Evolutionary conservation across 2,329 filamentous ascomycete species (phyloP), one percentile per base, ranked within the genome.

Genomic region (Phialemonium atrogriseum): DNA sequence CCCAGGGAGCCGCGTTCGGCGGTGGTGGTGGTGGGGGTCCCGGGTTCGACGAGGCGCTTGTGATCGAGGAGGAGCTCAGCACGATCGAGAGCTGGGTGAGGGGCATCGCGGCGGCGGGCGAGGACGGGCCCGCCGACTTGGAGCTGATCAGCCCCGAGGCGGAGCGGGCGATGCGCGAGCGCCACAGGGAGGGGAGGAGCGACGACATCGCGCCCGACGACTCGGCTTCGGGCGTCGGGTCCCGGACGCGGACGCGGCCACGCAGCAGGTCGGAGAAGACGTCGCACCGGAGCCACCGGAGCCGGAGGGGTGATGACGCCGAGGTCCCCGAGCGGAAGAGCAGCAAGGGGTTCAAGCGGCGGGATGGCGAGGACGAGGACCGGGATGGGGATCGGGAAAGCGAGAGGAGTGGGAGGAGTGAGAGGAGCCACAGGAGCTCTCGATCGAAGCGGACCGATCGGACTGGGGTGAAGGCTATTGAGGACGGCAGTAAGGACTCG

Each of bases 81-180:
- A 60, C 59, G 13, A 77, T 77, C 27, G 73, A 77, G 48, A 59
- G 56, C 0, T 77, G 73, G 73, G 60, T 70, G 7, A 57, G 72
- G n/a, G 73, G 72, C 17, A 74, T 76, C 40, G 46, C 59, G 35
- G 58, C 66, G 0, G 58, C 52, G 18, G 64, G 59, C 30, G 65
- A 62, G 17, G 62, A 62, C 23, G 65, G 63, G 36, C 61, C 38
- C 21, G 68, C 62, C 9, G 70, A 75, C 28, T 45, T 69, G 15
- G 72, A 77, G 50, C 60, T 76, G 37, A 76, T 77, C 45, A 74
- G 67, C 28, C 71, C 70, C 3, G 55, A 63, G 46, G 72, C 72
- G 5, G 62, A 70, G 35, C 62, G 62, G 7, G 65, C 62, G 10
- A 59, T 62, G 4, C 50, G 57, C 8, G 47, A 45, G 19, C 43